Evolutionary conservation across 805 yeast genomes (phyloP).

Genomic region (Spathaspora sp.): DNA sequence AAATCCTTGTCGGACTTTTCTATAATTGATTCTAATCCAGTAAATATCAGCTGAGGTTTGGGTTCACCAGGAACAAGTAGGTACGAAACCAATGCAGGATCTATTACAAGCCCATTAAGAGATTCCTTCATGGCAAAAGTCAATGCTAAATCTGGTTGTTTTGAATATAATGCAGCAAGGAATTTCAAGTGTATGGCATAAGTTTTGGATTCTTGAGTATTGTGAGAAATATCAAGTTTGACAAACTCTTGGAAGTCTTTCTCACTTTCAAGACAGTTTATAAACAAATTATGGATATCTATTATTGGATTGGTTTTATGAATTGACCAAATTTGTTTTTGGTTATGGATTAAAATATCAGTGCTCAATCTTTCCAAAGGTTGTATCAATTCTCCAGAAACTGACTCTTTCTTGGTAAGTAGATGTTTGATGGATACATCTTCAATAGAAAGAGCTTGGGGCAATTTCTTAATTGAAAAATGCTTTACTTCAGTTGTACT

Average conservation of each 20-base stretch:
- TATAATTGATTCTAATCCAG: not conserved
- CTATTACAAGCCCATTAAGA: not conserved
- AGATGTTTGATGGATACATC: not conserved
- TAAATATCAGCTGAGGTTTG: not conserved
- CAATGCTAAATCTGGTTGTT: not conserved
- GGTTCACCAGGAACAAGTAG: not conserved
- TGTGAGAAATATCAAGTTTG: not conserved
- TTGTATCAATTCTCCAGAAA: not conserved
- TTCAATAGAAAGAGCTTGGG: not conserved
- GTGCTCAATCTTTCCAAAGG: not conserved
- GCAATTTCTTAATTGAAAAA: not conserved
- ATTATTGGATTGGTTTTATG: conserved; percentile 4
- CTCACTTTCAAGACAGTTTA: not conserved
- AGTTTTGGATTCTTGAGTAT: conserved; percentile 1
- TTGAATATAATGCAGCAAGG: conserved; percentile 1
- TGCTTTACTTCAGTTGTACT: not conserved
- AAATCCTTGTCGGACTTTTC: not conserved
- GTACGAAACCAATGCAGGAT: not conserved
- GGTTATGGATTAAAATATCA: not conserved
- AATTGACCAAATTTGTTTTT: conserved; percentile 4
- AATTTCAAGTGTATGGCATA: conserved; percentile 6
- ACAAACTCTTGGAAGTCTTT: not conserved
- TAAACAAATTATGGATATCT: conserved; percentile 1
- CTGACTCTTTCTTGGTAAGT: not conserved
- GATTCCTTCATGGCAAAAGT: not conserved